Conservation (phyloP, 345 rosid species). For the Sonneratia alba region DNA sequence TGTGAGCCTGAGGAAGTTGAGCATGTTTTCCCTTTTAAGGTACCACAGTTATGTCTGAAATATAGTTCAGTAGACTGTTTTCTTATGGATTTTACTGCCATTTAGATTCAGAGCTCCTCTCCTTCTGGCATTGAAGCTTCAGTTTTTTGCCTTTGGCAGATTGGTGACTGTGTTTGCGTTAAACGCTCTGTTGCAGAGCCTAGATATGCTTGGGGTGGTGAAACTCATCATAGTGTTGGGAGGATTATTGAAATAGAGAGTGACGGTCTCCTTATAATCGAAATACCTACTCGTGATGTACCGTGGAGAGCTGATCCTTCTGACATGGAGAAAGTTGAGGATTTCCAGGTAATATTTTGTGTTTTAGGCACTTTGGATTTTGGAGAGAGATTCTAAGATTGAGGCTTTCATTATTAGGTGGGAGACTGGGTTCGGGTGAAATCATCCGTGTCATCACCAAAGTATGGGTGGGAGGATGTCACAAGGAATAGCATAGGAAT, state of each 20-base stretch:
- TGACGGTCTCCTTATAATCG: slow-evolving; percentile 88
- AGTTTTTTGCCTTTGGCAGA: slow-evolving; percentile 31
- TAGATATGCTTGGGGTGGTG: slow-evolving; percentile 98
- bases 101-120: background rate
- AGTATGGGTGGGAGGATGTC: slow-evolving; percentile 95
- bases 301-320: slow-evolving; percentile 99
- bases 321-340: slow-evolving; percentile 97
- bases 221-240: slow-evolving; percentile 99
- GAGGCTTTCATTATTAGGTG: slow-evolving; percentile 39
- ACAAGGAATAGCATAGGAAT: slow-evolving; percentile 73
- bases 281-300: slow-evolving; percentile 80
- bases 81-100: too few species aligned
- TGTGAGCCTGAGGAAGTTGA: slow-evolving; percentile 99
- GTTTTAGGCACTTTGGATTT: background rate
- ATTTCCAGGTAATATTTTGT: slow-evolving; percentile 63
- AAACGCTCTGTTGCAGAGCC: slow-evolving; percentile 99
- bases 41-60: slow-evolving; percentile 13
- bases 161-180: slow-evolving; percentile 85
- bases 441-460: slow-evolving; percentile 90
- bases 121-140: slow-evolving; percentile 3
- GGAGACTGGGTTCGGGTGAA: slow-evolving; percentile 97
- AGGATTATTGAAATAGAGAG: slow-evolving; percentile 79
- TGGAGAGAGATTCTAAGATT: background rate
- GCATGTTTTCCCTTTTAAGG: slow-evolving; percentile 81
- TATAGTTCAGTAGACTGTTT: background rate